Percentiles rank a stretch among this genome's conserved stretches.
Conservation (phyloP, 306 rosid species). For the Lathyrus oleraceus region DNA sequence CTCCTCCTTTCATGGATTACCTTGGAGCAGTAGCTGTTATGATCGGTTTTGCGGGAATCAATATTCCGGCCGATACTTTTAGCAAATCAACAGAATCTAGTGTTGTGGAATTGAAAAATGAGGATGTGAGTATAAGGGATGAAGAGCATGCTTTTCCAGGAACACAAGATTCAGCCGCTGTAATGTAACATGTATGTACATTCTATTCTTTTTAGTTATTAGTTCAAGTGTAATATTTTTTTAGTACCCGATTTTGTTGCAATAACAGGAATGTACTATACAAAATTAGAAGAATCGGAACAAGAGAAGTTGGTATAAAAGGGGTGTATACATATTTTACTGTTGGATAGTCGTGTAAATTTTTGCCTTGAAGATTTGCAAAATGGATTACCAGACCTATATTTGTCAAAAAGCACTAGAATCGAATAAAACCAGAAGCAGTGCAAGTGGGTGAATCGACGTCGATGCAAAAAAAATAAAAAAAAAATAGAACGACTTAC, state of each 20-base stretch:
- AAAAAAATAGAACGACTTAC: too few relatives aligned
- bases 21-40: conserved; percentile 82
- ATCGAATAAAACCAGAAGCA: too few relatives aligned
- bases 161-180: conserved; percentile 34
- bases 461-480: too few relatives aligned
- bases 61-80: conserved; percentile 63
- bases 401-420: too few relatives aligned
- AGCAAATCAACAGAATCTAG: conserved; percentile 44
- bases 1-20: conserved; percentile 75
- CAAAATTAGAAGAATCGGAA: conserved; percentile 15
- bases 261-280: neutral
- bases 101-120: conserved; percentile 51
- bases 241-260: conserved; percentile 22
- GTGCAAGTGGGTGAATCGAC: too few relatives aligned
- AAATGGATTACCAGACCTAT: too few relatives aligned
- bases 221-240: conserved; percentile 4
- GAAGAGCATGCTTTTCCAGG: conserved; percentile 35
- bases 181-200: conserved; percentile 39
- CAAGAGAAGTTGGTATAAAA: too few relatives aligned
- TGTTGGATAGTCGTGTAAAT: neutral
- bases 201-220: conserved; percentile 1
- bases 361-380: neutral
- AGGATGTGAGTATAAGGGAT: conserved; percentile 23
- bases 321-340: conserved; percentile 11
- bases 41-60: conserved; percentile 87